Conservation (phyloP, 1,284 basidiomycete species). For the Calocybe gambosa region DNA sequence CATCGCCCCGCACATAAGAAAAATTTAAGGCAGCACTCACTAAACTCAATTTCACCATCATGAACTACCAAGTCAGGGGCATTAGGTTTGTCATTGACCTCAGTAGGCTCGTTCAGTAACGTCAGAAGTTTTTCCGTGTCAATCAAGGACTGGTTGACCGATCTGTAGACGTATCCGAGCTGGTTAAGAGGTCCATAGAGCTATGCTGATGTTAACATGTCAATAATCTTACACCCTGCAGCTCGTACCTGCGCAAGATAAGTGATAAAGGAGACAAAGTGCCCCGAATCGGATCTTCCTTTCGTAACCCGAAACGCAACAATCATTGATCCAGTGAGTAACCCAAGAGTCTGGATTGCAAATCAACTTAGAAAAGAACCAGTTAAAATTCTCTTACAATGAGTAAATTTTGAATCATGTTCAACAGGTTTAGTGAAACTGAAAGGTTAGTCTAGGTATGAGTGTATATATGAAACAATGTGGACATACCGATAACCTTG, state of each 20-base stretch:
- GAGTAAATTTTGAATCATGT: conserved; percentile 75
- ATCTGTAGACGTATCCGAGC: conserved; percentile 68
- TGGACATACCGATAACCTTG: conserved; percentile 58
- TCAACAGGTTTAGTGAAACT: conserved; percentile 70
- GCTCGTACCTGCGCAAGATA: conserved; percentile 63
- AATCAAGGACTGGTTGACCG: conserved; percentile 68
- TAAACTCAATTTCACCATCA: conserved; percentile 80
- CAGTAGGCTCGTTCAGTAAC: conserved; percentile 71
- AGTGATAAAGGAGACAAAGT: conserved; percentile 76
- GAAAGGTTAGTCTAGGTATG: conserved; percentile 7
- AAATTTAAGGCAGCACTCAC: conserved; percentile 32
- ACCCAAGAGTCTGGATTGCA: conserved; percentile 51
- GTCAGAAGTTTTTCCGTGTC: conserved; percentile 77
- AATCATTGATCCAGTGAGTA: conserved; percentile 74
- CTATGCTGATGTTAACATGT: conserved; percentile 24
- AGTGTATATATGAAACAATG: conserved; percentile 8
- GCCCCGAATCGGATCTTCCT: conserved; percentile 41
- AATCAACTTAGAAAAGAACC: conserved; percentile 6
- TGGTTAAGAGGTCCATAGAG: conserved; percentile 71
- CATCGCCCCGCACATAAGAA: background rate
- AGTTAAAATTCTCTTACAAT: conserved; percentile 41
- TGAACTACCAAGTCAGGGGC: conserved; percentile 71
- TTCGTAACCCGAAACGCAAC: conserved; percentile 62
- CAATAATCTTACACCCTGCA: conserved; percentile 11
- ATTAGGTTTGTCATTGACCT: conserved; percentile 75